phyloP scores from a whole-genome alignment of 805 yeast species.

The Hanseniaspora clermontiae region DNA sequence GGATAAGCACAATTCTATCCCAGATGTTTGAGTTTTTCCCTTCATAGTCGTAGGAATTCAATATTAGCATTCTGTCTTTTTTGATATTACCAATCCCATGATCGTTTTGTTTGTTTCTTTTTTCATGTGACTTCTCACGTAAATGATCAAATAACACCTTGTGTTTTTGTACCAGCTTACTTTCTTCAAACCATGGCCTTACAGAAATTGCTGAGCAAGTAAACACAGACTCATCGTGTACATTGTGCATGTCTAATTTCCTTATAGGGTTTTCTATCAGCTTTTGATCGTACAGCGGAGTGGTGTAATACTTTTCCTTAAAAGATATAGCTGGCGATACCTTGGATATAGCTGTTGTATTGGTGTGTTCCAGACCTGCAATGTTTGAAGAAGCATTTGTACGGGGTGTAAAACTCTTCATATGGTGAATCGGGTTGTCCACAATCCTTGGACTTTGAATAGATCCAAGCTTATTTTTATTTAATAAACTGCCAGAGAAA shows the following conservation, averaged over 20 bases:
- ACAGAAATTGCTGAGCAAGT: conserved; percentile 9
- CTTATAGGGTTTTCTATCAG: conserved; percentile 6
- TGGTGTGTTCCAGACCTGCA: background rate
- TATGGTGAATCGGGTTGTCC: background rate
- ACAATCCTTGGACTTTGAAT: background rate
- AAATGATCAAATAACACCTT: conserved; percentile 8
- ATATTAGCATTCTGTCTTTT: conserved; percentile 8
- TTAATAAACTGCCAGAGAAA: background rate
- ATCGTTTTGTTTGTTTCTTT: conserved; percentile 4
- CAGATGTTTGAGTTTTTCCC: background rate
- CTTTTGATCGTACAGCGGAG: background rate
- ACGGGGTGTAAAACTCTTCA: background rate
- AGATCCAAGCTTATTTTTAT: background rate
- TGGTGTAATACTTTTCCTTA: conserved; percentile 6
- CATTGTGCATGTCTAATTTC: background rate
- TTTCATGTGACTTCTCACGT: conserved; percentile 4
- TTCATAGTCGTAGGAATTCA: background rate
- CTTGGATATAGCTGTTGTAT: background rate
- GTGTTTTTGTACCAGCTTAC: conserved; percentile 6
- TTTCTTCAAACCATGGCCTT: conserved; percentile 11
- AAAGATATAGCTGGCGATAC: background rate
- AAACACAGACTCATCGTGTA: conserved; percentile 6
- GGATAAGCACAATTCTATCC: conserved; percentile 1
- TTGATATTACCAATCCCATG: conserved; percentile 10
- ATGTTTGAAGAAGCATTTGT: background rate